Base-by-base conservation (phyloP, 257 asterid genomes). In the Ocimum tenuiflorum region DNA sequence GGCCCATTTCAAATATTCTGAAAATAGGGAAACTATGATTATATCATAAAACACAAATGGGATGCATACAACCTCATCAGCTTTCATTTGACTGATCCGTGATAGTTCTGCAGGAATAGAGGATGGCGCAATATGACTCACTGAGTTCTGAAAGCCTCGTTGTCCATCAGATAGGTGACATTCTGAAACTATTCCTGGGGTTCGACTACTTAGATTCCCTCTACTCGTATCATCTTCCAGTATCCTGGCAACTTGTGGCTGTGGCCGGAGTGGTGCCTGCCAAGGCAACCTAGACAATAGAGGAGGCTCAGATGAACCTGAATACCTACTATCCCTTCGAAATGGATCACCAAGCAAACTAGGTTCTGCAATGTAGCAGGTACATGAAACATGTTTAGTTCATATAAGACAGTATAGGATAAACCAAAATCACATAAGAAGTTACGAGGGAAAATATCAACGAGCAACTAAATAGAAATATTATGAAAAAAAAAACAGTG, bases 261-360 rank as follows among this genome's bases (percentile, higher is more conserved):
- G 78, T 57, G 73, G 86, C 23, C 67, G 14, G 65, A 73, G 54
- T 4, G 80, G 84, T 18, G 75, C 74, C 75, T 80, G 86, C 80
- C 79, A 83, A 51, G 91, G 89, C 63, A 86, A 73, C 78, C 80
- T 86, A 76, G 91, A 69, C 67, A 85, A 69, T 47, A 80, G 41
- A 72, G 94, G 87, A 35, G 87, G 88, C 69, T 82, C 96, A 31
- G 69, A 79, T 3, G 84, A 81, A 67, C 80, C 81, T 65, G 77
- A 68, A 74, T 60, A 78, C 78, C 85, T 80, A 74, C 47, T 69
- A 58, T 88, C 99, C 68, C 85, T 80, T 63, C 88, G 85, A 66
- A 81, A 81, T 68, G 91, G 95, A 78, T 81, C 94, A 56, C 95
- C 96, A 63, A 82, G 94, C 78, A 88, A 74, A 75, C 91, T 86